Percentiles rank a stretch among this genome's conserved stretches.
phyloP scores from a whole-genome alignment of 202 grass and related monocot genomes.

The Elaeis oleifera region DNA sequence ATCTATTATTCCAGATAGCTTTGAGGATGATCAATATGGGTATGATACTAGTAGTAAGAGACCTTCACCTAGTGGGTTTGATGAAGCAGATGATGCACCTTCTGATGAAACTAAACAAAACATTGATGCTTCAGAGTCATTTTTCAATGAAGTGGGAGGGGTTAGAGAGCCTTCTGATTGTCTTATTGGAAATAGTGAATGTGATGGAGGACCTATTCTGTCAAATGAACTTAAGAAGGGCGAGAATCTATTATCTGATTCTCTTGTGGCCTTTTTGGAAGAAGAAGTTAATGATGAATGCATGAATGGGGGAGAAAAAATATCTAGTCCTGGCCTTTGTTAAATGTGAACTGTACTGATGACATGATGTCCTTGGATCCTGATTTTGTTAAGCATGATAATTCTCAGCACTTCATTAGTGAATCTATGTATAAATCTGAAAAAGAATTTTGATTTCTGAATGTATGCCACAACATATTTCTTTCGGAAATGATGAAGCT shows the following conservation, averaged over 20 bases:
- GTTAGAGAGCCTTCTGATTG: slow-evolving; percentile 19
- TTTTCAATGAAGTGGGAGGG: slow-evolving; percentile 22
- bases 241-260: slow-evolving; percentile 68
- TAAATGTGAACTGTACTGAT: slow-evolving; percentile 8
- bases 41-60: slow-evolving; percentile 13
- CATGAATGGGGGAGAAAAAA: slow-evolving; percentile 30
- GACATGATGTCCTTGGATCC: slow-evolving; percentile 3
- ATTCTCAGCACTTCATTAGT: slow-evolving; percentile 16
- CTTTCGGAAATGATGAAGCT: slow-evolving; percentile 14
- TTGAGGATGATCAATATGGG: slow-evolving; percentile 52
- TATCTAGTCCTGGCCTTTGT: slow-evolving; percentile 10
- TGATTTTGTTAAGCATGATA: slow-evolving; percentile 5
- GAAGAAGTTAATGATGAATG: slow-evolving; percentile 41
- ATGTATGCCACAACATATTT: slow-evolving; percentile 9
- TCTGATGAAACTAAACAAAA: slow-evolving; percentile 31
- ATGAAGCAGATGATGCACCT: slow-evolving; percentile 30
- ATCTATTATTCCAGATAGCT: slow-evolving; percentile 59
- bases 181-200: slow-evolving; percentile 22
- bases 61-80: slow-evolving; percentile 11
- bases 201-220: slow-evolving; percentile 2
- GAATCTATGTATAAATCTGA: slow-evolving; percentile 17
- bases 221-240: slow-evolving; percentile 31
- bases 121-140: slow-evolving; percentile 12
- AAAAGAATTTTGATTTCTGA: slow-evolving; percentile 25
- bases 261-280: slow-evolving; percentile 64